Base-by-base conservation (phyloP, 805 yeast species). In the Candida oleophila region DNA sequence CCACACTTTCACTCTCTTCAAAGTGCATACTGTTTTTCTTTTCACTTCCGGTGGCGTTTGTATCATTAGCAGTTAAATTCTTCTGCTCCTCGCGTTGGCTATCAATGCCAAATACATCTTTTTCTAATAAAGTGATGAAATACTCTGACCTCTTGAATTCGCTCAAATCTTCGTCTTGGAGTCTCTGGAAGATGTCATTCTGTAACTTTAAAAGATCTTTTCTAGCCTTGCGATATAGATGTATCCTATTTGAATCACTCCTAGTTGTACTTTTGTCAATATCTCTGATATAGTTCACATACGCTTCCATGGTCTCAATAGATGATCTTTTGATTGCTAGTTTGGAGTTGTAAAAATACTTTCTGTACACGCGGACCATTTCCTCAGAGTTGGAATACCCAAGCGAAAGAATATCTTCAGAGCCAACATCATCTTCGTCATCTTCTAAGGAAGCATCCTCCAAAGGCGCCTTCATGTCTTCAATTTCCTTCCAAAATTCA, bases 391-490 rank as follows among this genome's bases (percentile, higher is more conserved):
- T 80, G 0, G 78, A 62, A 42, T 76, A 65, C 46, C 74, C 80
- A 12, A 69, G 55, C 1, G 71, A 66, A 3, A 73, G 49, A 1
- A 71, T 56, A 49, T 76, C 59, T 34, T 54, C 63, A 42, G 62
- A 59, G 19, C 55, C 59, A 1, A 61, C 65, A 38, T 59, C 57
- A 19, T 66, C 60, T 37, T 65, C 63, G 2, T 51, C 51, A 3
- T 59, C 47, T 35, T 60, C 66, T 3, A 58, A 46, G 20, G 57
- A 46, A 19, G 57, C 37, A 47, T 78, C 86, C 50, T 83, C 88
- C 15, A 90, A 62, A 0, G 97, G 96, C 42, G 86, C 86, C 54
- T 82, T 80, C 34, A 88, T 74, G 0, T 77, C 71, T 49, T 88
- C 86, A 2, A 89, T 84, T 2, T 79, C 75, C 3, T 77, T 60